A percentile compares a stretch with the other conserved stretches of the same genome.
Conservation (phyloP, 2,329 filamentous ascomycete genomes). For the Aureobasidium sp. region DNA sequence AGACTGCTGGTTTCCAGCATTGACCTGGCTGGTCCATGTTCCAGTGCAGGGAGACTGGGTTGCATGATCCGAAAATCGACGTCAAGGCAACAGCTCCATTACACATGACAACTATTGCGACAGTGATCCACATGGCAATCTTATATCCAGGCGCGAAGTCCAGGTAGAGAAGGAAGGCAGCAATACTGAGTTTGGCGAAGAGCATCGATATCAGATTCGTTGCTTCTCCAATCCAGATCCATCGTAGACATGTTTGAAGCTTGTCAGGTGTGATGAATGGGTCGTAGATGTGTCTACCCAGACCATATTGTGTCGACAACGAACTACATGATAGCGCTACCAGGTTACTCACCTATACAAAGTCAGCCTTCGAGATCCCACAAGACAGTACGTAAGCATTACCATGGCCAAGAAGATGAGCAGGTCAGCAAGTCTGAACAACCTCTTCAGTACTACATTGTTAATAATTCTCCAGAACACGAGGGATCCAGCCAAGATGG, state of each 20-base stretch:
- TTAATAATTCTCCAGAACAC: conserved; percentile 13
- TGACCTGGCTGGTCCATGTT: conserved; percentile 10
- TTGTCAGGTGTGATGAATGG: neutral
- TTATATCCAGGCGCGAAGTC: conserved; percentile 14
- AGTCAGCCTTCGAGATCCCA: neutral
- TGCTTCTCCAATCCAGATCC: conserved; percentile 10
- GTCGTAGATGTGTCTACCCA: conserved; percentile 13
- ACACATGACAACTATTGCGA: conserved; percentile 9
- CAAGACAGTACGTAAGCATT: neutral
- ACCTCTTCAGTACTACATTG: conserved; percentile 8
- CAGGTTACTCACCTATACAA: conserved; percentile 10
- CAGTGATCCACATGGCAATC: conserved; percentile 12
- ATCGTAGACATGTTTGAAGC: neutral
- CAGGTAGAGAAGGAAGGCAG: conserved; percentile 12
- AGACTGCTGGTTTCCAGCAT: conserved; percentile 10
- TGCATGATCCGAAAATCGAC: conserved; percentile 10
- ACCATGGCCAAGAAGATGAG: conserved; percentile 13
- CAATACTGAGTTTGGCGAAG: conserved; percentile 14
- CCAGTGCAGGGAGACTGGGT: conserved; percentile 11
- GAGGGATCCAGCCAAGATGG: conserved; percentile 1
- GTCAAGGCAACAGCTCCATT: conserved; percentile 11
- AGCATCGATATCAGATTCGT: conserved; percentile 14
- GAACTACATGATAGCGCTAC: conserved; percentile 5
- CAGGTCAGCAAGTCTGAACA: conserved; percentile 9
- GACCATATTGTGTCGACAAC: conserved; percentile 10